Evolutionary conservation across 2,329 filamentous ascomycete species (phyloP).

Genomic region (Diaporthe eres): DNA sequence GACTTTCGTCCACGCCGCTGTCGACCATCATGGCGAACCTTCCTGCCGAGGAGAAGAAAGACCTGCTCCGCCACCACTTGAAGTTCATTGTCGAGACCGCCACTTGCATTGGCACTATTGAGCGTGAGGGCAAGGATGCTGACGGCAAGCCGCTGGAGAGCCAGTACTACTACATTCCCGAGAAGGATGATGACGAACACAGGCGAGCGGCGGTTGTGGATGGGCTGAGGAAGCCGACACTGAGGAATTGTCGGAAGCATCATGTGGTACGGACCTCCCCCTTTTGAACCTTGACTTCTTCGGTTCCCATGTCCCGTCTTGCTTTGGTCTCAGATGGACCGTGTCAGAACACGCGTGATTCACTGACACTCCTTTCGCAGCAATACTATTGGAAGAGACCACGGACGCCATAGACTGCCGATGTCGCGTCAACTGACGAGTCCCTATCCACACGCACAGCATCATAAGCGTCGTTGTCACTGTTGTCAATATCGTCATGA

Average conservation of each 20-base stretch:
- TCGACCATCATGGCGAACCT: conserved; percentile 92
- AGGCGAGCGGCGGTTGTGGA: conserved; percentile 87
- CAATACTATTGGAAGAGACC: conserved; percentile 81
- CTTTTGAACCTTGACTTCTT: no score
- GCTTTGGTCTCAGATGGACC: background rate
- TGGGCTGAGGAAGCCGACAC: conserved; percentile 87
- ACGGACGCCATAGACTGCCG: conserved; percentile 63
- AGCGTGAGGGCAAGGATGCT: conserved; percentile 93
- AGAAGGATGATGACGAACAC: conserved; percentile 84
- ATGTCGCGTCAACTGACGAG: background rate
- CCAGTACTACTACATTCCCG: conserved; percentile 96
- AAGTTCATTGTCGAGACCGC: conserved; percentile 80
- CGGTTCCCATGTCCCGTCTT: background rate
- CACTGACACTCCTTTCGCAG: conserved; percentile 54
- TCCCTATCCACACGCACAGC: conserved; percentile 41
- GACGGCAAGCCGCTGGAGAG: conserved; percentile 94
- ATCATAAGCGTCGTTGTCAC: background rate
- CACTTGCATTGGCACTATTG: conserved; percentile 88
- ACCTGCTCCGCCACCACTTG: conserved; percentile 74
- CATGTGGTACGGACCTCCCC: conserved; percentile 62
- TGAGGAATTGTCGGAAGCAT: conserved; percentile 92
- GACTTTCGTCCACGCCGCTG: conserved; percentile 90
- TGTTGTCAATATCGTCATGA: background rate
- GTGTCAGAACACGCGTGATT: background rate
- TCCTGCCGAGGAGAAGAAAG: conserved; percentile 74